phyloP scores from a whole-genome alignment of 1,284 basidiomycete genomes.

The Fomitopsis schrenkii region DNA sequence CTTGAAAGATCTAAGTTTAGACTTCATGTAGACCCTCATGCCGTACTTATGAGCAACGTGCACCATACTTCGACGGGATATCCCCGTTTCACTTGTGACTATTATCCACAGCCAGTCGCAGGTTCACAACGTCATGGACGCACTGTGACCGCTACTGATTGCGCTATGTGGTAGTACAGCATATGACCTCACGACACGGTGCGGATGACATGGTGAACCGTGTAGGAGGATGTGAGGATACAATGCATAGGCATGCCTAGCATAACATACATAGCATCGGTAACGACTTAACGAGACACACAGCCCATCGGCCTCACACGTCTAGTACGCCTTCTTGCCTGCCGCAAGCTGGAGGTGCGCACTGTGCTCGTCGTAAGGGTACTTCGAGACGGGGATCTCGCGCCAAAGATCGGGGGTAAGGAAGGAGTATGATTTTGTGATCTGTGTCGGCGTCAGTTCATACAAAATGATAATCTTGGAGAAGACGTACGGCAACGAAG shows the following conservation, averaged over 20 bases:
- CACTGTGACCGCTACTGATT: neutral
- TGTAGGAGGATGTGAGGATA: neutral
- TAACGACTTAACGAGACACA: neutral
- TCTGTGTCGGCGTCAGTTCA: conserved; percentile 38
- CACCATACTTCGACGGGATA: too few species aligned
- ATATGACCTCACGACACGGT: neutral
- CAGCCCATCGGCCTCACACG: conserved; percentile 8
- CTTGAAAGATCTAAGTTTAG: too few species aligned
- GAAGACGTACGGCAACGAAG: conserved; percentile 79
- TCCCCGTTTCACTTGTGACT: too few species aligned
- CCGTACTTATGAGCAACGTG: too few species aligned
- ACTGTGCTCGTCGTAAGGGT: conserved; percentile 94
- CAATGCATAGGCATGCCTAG: conserved; percentile 5
- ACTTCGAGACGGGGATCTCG: conserved; percentile 86
- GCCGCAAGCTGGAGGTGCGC: conserved; percentile 82
- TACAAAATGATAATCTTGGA: neutral
- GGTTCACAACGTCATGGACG: too few species aligned
- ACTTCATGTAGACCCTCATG: too few species aligned
- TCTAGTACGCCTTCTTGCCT: conserved; percentile 81
- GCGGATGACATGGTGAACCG: neutral
- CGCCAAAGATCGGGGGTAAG: conserved; percentile 98
- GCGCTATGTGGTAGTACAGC: too few species aligned
- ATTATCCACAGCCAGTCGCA: too few species aligned
- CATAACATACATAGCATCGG: neutral
- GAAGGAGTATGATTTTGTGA: conserved; percentile 97